Base-by-base conservation (phyloP, 768 basidiomycete genomes). In the Calocybe indica region DNA sequence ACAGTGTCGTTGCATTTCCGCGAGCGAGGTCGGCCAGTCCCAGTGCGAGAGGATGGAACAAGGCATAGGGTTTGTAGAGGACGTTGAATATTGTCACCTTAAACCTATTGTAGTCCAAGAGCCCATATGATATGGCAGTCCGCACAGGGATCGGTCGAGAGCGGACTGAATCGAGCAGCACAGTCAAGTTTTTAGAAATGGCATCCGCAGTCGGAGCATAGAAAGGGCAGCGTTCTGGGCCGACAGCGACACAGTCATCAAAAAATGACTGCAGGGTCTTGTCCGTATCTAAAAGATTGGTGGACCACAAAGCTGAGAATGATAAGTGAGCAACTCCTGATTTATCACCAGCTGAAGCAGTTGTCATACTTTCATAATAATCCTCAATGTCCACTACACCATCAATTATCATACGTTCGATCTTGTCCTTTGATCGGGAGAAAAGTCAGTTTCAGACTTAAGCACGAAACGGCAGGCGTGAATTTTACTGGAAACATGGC, bases 301-400 rank as follows among this genome's bases (percentile, higher is more conserved):
- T 63, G 5, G 59, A 59, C 67, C 68, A 68, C 10, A 58, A 47
- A 2, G 62, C 72, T 70, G 52, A 6, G 40, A 14, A 31, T 28
- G 7, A 32, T 31, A 10, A 11, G 8, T 37, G 29, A 30, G 36
- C 9, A 41, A 7, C 9, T 9, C 7, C 9, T 4, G 5, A 46
- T 14, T 12, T 15, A 35, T 13, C n/a, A 14, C 13, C 29, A 41
- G 40, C 9, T 11, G 22, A 13, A 12, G 38, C 31, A 10, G 12
- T 22, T 22, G 22, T 45, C 59, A 35, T 49, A 69, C 71, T 60
- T 9, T 61, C 51, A 45, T 67, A 74, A 47, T 71, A 73, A 40
- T 71, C 56, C 30, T 71, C 66, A 1, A 66, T 54, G 37, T 73
- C 71, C 14, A 65, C 61, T n/a, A 72, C 69, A 13, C 70, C 70